phyloP scores from a whole-genome alignment of 2,329 filamentous ascomycete species.

The Byssothecium circinans region DNA sequence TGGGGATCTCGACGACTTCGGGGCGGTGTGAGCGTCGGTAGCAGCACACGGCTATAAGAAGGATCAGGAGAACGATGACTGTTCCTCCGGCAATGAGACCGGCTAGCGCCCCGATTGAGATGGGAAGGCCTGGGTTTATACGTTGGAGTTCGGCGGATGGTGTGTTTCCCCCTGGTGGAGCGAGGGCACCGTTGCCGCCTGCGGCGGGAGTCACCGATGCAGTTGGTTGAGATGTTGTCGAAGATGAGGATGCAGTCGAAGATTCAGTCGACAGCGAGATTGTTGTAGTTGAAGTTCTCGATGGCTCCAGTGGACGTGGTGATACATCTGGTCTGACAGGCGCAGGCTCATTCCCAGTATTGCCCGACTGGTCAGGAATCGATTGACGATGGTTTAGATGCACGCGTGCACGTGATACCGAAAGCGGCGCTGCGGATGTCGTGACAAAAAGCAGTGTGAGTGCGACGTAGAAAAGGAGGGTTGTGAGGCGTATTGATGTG shows the following conservation, averaged over 20 bases:
- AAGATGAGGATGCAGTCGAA: neutral
- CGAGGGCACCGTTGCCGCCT: neutral
- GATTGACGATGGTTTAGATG: conserved; percentile 19
- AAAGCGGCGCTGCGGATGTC: conserved; percentile 10
- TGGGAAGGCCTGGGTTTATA: conserved; percentile 4
- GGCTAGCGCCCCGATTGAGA: conserved; percentile 17
- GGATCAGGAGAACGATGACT: conserved; percentile 9
- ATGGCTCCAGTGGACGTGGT: conserved; percentile 5
- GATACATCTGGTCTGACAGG: conserved; percentile 3
- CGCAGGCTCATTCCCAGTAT: conserved; percentile 23
- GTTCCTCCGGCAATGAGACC: conserved; percentile 16
- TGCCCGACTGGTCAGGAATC: conserved; percentile 23
- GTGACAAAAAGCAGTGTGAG: conserved; percentile 8
- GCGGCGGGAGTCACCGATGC: neutral
- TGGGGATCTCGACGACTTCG: conserved; percentile 23
- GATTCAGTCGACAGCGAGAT: neutral
- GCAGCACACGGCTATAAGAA: conserved; percentile 8
- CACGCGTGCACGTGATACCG: neutral
- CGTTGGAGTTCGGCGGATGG: neutral
- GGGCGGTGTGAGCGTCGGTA: conserved; percentile 11
- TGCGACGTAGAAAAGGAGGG: conserved; percentile 6
- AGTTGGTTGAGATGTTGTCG: conserved; percentile 2
- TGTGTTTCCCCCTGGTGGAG: neutral
- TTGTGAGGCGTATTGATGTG: conserved; percentile 10
- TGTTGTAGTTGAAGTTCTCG: neutral